Percentiles rank a stretch among this genome's conserved stretches.
These are phyloP conservation scores for Peronospora farinosa DNA, from an alignment of 352 stramenopile genomes.

Conservation along the genomic window DNA sequence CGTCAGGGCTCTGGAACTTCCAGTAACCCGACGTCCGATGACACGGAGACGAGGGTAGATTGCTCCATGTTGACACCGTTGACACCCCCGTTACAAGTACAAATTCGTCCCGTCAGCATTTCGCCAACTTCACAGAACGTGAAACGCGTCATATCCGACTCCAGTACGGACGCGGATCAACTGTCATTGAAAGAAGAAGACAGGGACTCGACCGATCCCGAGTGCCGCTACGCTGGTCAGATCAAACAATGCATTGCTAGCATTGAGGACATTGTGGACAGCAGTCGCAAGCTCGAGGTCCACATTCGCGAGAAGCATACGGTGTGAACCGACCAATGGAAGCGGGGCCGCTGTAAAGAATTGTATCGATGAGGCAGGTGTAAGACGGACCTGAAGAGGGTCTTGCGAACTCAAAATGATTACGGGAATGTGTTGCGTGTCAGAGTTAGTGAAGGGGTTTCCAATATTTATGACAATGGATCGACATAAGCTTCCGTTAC, in stretches of 20 bases:
- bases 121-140: conserved; percentile 16
- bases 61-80: conserved; percentile 13
- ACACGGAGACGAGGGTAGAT: conserved; percentile 2
- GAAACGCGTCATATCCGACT: conserved; percentile 22
- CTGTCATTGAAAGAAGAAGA: conserved; percentile 19
- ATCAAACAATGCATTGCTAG: conserved; percentile 28
- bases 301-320: conserved; percentile 24
- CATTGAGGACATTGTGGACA: conserved; percentile 30
- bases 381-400: background rate
- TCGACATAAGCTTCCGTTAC: conserved; percentile 1
- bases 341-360: conserved; percentile 6
- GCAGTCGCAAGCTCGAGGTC: conserved; percentile 21
- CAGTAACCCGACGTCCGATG: conserved; percentile 12
- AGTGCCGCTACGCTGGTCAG: conserved; percentile 22
- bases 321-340: background rate
- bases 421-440: background rate
- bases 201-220: conserved; percentile 18
- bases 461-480: conserved; percentile 31
- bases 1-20: conserved; percentile 11
- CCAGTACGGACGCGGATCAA: conserved; percentile 7
- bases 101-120: conserved; percentile 12
- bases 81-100: conserved; percentile 9
- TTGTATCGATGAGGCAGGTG: conserved; percentile 7
- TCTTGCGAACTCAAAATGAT: background rate
- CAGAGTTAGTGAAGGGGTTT: background rate